phyloP scores from a whole-genome alignment of 202 grass and related monocot species.

The Schoenoplectus triqueter region DNA sequence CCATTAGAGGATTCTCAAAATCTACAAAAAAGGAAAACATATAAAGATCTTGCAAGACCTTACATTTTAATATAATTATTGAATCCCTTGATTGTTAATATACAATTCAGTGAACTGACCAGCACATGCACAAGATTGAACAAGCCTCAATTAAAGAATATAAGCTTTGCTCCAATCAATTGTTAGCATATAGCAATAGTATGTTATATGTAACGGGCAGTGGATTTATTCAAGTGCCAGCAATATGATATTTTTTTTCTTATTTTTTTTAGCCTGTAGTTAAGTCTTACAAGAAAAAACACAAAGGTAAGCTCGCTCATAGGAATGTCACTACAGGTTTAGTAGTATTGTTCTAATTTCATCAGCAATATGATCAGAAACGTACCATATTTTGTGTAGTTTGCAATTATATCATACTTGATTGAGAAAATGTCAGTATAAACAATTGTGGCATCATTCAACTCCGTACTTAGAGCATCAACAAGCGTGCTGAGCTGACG shows the following conservation, averaged over 20 bases:
- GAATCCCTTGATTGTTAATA: neutral
- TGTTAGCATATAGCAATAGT: neutral
- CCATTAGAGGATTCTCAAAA: conserved; percentile 70
- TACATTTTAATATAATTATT: neutral
- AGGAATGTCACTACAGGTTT: too few relatives aligned
- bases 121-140: neutral
- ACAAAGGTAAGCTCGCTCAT: too few relatives aligned
- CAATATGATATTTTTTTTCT: neutral
- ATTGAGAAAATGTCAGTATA: conserved; percentile 66
- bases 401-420: conserved; percentile 83
- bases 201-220: too few relatives aligned
- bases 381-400: conserved; percentile 66
- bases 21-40: conserved; percentile 45
- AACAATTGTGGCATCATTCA: conserved; percentile 63
- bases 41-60: neutral
- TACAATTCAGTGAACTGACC: neutral
- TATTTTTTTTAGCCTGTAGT: too few relatives aligned
- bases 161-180: neutral
- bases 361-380: neutral
- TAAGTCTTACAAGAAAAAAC: too few relatives aligned
- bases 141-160: neutral
- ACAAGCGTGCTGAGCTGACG: conserved; percentile 47
- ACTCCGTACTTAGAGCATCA: conserved; percentile 44
- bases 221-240: too few relatives aligned
- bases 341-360: neutral